Conservation (phyloP, 78 protist species). For the Chrysochromulina parva region DNA sequence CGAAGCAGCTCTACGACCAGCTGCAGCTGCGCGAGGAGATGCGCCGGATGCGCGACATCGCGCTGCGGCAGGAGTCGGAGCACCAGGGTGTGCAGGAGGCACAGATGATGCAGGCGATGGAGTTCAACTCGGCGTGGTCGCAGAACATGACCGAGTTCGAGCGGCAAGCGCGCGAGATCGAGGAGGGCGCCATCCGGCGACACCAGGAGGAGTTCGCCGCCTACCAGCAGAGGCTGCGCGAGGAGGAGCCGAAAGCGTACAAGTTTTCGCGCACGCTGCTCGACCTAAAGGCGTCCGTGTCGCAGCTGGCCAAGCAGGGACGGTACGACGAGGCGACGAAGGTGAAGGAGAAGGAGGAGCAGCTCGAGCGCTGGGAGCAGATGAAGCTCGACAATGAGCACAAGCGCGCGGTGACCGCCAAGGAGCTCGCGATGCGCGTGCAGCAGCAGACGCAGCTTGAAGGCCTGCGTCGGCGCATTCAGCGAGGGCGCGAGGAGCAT, state of each 20-base stretch:
- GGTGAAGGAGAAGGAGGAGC: not conserved
- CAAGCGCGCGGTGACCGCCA: not conserved
- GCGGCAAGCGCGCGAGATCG: not conserved
- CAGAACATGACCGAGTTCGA: not conserved
- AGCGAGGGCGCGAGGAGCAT: constrained; percentile 26
- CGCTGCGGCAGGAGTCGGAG: not conserved
- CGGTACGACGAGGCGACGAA: not conserved
- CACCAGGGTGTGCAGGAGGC: not conserved
- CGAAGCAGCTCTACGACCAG: not conserved
- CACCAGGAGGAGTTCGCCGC: not conserved
- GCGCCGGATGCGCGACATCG: not conserved
- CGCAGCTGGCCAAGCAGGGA: not conserved
- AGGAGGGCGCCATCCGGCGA: not conserved
- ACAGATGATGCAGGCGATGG: constrained; percentile 6
- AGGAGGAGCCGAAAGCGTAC: not conserved
- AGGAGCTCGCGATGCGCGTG: not conserved
- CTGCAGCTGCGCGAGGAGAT: not conserved
- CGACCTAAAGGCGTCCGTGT: not conserved
- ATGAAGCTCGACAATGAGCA: not conserved
- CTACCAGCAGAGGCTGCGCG: not conserved
- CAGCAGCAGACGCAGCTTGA: not conserved
- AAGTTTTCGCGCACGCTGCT: constrained; percentile 13
- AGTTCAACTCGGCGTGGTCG: constrained; percentile 12
- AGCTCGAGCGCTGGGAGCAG: not conserved
- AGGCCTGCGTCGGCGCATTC: constrained; percentile 1